Evolutionary conservation across 2,329 filamentous ascomycete species (phyloP), one percentile per base, ranked within the genome.

Genomic region (Aureobasidium sp.): DNA sequence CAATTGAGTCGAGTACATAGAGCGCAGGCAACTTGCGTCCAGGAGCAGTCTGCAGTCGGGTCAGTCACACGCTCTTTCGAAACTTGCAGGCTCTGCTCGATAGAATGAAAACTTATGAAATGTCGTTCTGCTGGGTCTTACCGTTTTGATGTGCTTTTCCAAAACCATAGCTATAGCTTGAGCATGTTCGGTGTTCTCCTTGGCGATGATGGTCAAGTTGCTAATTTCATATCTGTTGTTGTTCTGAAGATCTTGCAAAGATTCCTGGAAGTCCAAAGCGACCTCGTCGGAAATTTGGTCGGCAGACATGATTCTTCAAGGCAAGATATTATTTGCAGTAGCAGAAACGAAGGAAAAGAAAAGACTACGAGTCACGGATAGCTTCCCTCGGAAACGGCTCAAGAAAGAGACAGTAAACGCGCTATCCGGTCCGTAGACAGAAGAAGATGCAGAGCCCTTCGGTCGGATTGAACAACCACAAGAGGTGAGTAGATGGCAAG

Each of bases 161-260:
- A 99, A 79, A 53, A 90, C 90, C 71, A 90, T 86, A 20, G 94
- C 92, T 70, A 99, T 97, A 67, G 89, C 90, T 75, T 95, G 85
- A 39, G 94, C 94, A 79, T 97, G 89, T 76, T 96, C 92, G 67
- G 92, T 97, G 71, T 96, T 96, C 76, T 99, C 94, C 75, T 95
- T 91, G 64, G 94, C 94, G 77, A 99, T 97, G 74, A 96, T 87
- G 65, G 94, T 99, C 77, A 99, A 78, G 77, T 95, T 97, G 81
- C 89, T 93, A 75, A 99, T 99, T 77, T 97, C 93, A 76, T 91
- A 91, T 72, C 92, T 88, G 77, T 91, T 90, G 78, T 97, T 97
- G 73, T 87, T 84, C 67, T 89, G 90, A 71, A 99, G 82, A 76
- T 97, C 93, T 78, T 96, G 90, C 73, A 99, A 81, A 61, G 92